These are phyloP conservation scores for Solanum peruvianum DNA, from an alignment of 257 asterid genomes.

Conservation along the genomic window DNA sequence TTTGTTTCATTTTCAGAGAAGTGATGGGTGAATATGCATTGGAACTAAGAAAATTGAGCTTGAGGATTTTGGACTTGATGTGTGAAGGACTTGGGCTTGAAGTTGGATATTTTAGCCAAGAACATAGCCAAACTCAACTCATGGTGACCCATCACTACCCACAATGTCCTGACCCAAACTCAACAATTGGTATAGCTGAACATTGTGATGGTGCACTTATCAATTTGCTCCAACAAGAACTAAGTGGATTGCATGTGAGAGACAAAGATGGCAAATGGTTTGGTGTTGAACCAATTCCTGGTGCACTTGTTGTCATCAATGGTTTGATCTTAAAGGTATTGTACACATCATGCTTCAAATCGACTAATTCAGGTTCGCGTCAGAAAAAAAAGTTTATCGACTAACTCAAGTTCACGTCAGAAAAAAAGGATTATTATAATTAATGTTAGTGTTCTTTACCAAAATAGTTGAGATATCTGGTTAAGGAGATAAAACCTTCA, in stretches of 20 bases:
- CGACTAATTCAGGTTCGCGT: not conserved
- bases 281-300: not conserved
- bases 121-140: not conserved
- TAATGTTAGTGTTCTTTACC: not conserved
- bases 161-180: not conserved
- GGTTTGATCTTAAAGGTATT: not conserved
- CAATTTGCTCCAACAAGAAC: not conserved
- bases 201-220: slow-evolving; percentile 3
- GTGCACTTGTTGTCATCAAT: slow-evolving; percentile 5
- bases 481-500: not conserved
- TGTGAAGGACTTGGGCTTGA: slow-evolving; percentile 3
- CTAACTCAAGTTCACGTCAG: not conserved
- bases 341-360: not conserved
- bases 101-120: not conserved
- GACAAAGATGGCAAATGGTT: not conserved
- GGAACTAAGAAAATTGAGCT: not conserved
- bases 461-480: not conserved
- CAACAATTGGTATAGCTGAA: not conserved
- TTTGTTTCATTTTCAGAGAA: not conserved
- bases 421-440: not conserved
- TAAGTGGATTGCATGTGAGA: not conserved
- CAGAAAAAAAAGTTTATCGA: not conserved
- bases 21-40: not conserved
- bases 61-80: not conserved
- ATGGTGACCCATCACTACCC: not conserved